phyloP scores from a whole-genome alignment of 805 yeast genomes.

The Candida glaebosa region DNA sequence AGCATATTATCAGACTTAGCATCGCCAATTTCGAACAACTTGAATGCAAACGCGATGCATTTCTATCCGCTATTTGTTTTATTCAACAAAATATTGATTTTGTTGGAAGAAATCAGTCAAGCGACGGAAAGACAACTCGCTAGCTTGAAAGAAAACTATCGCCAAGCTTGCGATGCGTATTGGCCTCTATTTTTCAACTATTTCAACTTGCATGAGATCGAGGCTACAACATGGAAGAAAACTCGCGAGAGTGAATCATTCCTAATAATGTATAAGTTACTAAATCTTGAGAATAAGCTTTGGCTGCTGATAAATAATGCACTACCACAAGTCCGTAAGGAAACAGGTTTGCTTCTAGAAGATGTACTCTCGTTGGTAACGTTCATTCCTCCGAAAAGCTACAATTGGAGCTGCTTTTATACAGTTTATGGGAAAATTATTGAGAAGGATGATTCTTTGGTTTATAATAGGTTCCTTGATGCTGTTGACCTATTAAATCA shows the following conservation, averaged over 20 bases:
- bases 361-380: slow-evolving; percentile 7
- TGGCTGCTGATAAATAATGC: slow-evolving; percentile 25
- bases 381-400: slow-evolving; percentile 4
- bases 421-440: slow-evolving; percentile 15
- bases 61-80: slow-evolving; percentile 19
- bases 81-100: slow-evolving; percentile 9
- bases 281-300: slow-evolving; percentile 11
- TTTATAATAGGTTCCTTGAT: slow-evolving; percentile 26
- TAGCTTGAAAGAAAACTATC: slow-evolving; percentile 2
- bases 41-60: slow-evolving; percentile 4
- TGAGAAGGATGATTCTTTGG: slow-evolving; percentile 12
- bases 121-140: neutral
- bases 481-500: slow-evolving; percentile 22
- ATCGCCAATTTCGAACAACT: neutral
- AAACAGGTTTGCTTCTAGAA: slow-evolving; percentile 5
- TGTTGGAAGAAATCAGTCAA: slow-evolving; percentile 5
- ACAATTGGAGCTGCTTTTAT: slow-evolving; percentile 25
- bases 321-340: slow-evolving; percentile 4
- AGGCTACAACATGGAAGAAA: neutral
- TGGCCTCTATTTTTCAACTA: slow-evolving; percentile 20
- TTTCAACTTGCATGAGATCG: slow-evolving; percentile 14
- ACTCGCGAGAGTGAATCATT: slow-evolving; percentile 17
- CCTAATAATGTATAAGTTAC: slow-evolving; percentile 16
- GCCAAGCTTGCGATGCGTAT: slow-evolving; percentile 10
- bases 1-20: slow-evolving; percentile 11